These are phyloP conservation scores for Allomyces javanicus DNA, from an alignment of 192 early-diverging fungal species.

Conservation along the genomic window DNA sequence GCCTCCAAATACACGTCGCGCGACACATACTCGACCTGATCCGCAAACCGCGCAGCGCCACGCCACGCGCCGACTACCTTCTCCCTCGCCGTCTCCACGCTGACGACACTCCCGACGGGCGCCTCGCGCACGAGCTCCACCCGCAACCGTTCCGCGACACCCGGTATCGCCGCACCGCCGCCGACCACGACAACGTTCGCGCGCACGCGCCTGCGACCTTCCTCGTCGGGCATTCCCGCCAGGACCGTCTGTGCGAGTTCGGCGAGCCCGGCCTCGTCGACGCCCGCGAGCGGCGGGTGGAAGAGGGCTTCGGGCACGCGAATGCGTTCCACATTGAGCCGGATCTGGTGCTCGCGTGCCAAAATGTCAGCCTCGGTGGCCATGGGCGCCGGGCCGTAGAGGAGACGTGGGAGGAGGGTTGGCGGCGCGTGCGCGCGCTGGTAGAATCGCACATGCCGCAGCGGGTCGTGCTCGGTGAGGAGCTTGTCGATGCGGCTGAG, in stretches of 20 bases:
- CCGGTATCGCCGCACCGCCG: constrained; percentile 8
- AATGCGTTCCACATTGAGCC: constrained; percentile 77
- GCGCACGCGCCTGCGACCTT: not conserved
- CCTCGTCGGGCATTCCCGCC: not conserved
- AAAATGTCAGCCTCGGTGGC: constrained; percentile 28
- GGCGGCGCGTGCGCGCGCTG: constrained; percentile 38
- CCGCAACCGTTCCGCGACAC: constrained; percentile 5
- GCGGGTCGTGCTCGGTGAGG: constrained; percentile 49
- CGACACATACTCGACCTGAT: not conserved
- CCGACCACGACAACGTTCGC: not conserved
- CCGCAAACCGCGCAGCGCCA: no score
- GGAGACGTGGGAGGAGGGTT: constrained; percentile 16
- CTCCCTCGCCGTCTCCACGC: no score
- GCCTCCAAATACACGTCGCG: not conserved
- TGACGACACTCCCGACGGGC: no score
- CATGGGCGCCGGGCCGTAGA: constrained; percentile 20
- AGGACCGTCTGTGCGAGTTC: constrained; percentile 16
- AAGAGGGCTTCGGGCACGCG: constrained; percentile 79
- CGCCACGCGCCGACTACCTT: no score
- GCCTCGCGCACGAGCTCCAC: not conserved
- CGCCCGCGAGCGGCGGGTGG: constrained; percentile 63
- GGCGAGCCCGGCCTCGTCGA: constrained; percentile 73
- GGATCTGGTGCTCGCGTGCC: constrained; percentile 56
- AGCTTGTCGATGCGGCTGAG: constrained; percentile 50
- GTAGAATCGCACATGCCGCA: constrained; percentile 48